A percentile compares a stretch with the other conserved stretches of the same genome.
Conservation (phyloP, 1,284 basidiomycete species). For the Malassezia restricta region DNA sequence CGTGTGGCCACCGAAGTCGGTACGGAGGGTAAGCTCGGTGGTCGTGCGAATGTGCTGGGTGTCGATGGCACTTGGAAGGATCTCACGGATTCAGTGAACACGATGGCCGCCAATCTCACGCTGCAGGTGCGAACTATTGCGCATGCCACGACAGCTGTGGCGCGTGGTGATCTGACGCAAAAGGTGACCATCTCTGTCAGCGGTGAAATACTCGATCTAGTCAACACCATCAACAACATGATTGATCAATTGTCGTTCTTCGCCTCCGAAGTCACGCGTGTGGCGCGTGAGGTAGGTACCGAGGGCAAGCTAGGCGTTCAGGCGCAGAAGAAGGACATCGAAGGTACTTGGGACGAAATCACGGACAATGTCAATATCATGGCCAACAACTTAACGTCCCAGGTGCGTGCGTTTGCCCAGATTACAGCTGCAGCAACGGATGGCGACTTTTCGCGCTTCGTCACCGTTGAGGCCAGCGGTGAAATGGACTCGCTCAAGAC, state of each 20-base stretch:
- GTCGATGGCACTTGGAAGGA: conserved; percentile 52
- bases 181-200: conserved; percentile 84
- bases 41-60: conserved; percentile 44
- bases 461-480: conserved; percentile 94
- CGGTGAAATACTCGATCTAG: conserved; percentile 86
- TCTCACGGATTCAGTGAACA: conserved; percentile 64
- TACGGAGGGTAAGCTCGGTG: conserved; percentile 45
- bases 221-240: conserved; percentile 55
- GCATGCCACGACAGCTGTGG: conserved; percentile 87
- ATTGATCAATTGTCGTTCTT: conserved; percentile 63
- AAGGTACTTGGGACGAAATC: conserved; percentile 97
- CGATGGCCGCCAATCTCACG: conserved; percentile 61
- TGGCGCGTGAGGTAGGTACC: conserved; percentile 85
- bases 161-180: conserved; percentile 79
- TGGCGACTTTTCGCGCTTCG: conserved; percentile 96
- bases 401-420: conserved; percentile 97
- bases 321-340: conserved; percentile 89
- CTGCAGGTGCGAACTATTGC: conserved; percentile 90
- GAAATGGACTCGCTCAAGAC: conserved; percentile 99
- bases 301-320: conserved; percentile 95
- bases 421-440: conserved; percentile 97
- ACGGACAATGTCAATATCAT: conserved; percentile 58
- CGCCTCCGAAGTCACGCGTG: conserved; percentile 85
- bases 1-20: conserved; percentile 46
- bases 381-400: conserved; percentile 79